Conservation (phyloP, 352 stramenopile species). For the Phytopythium kandeliae region DNA sequence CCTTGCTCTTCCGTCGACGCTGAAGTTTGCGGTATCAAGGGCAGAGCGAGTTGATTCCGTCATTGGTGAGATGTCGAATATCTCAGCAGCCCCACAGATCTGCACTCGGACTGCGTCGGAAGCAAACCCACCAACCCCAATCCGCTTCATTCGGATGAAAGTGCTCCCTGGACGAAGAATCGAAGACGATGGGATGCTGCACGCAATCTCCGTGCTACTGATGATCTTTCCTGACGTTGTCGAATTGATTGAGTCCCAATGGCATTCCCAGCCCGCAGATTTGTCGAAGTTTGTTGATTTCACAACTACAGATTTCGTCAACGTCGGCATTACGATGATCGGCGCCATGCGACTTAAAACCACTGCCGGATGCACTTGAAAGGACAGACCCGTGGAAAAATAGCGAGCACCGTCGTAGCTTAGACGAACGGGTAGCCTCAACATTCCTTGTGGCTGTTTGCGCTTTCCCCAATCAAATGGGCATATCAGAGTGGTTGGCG, state of each 20-base stretch:
- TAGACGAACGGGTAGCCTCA: slow-evolving; percentile 17
- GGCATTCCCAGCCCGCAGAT: slow-evolving; percentile 20
- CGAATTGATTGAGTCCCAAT: slow-evolving; percentile 19
- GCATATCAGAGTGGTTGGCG: not conserved
- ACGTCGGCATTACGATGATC: slow-evolving; percentile 14
- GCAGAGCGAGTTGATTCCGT: slow-evolving; percentile 5
- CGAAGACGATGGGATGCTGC: slow-evolving; percentile 6
- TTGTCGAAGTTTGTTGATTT: slow-evolving; percentile 12
- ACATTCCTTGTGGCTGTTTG: not conserved
- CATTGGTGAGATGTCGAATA: slow-evolving; percentile 24
- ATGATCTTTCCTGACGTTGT: slow-evolving; percentile 22
- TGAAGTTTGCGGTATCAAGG: not conserved
- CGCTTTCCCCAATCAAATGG: not conserved
- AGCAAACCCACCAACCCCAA: slow-evolving; percentile 14
- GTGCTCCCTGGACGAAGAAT: slow-evolving; percentile 11
- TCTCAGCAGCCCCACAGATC: slow-evolving; percentile 19
- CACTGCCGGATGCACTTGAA: slow-evolving; percentile 19
- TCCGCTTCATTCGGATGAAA: slow-evolving; percentile 13
- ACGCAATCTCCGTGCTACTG: slow-evolving; percentile 14
- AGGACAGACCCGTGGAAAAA: slow-evolving; percentile 26
- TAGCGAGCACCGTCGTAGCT: slow-evolving; percentile 21
- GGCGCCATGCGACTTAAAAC: slow-evolving; percentile 15
- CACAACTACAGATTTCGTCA: slow-evolving; percentile 19
- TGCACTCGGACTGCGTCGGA: slow-evolving; percentile 20
- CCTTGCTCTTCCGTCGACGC: not conserved